Evolutionary conservation across 331 rosid species (phyloP), one percentile per base, ranked within the genome.

Genomic region (Acacia pycnantha): DNA sequence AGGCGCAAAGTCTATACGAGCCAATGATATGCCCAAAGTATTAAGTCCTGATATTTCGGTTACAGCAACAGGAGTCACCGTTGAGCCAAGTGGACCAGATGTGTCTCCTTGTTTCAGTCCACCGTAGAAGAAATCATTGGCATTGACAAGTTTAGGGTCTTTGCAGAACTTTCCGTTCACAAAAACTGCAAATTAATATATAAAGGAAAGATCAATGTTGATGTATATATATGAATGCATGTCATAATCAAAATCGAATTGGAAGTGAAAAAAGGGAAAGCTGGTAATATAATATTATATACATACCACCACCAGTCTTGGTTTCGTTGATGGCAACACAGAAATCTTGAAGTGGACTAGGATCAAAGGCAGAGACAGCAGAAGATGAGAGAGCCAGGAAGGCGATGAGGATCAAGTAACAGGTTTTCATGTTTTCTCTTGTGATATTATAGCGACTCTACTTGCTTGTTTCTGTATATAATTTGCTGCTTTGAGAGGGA

Each of bases 131-230:
- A 84, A 84, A 50, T 84, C 84, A 3, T 76, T 70, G 1, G 76
- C 82, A 2, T 24, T 33, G 14, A 7, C 78, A 6, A 54, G 37
- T 16, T 79, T 74, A 2, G 81, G 78, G 21, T 84, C 87, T 58
- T 75, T 58, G 76, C 79, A 76, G 65, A 84, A 84, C 12, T 70
- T 70, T 13, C 79, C 74, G 13, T 80, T 84, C 84, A 84, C 62
- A 54, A 51, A 51, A 18, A 51, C 24, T 51, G 59, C 59, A 18
- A 2, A 31, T 31, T 2, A 0, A 51, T 15, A 6, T 18, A 51
- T 0, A 51, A 51, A 51, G 8, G n/a, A 51, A 51, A 51, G n/a
- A 51, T 47, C 5, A 13, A 47, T 35, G 6, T 4, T 47, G 53
- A 13, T 18, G 2, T 29, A 1, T 29, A 29, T 29, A 51, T 50